Percentiles rank a stretch among this genome's conserved stretches.
phyloP scores from a whole-genome alignment of 352 stramenopile species.

The Globisporangium mamillatum region DNA sequence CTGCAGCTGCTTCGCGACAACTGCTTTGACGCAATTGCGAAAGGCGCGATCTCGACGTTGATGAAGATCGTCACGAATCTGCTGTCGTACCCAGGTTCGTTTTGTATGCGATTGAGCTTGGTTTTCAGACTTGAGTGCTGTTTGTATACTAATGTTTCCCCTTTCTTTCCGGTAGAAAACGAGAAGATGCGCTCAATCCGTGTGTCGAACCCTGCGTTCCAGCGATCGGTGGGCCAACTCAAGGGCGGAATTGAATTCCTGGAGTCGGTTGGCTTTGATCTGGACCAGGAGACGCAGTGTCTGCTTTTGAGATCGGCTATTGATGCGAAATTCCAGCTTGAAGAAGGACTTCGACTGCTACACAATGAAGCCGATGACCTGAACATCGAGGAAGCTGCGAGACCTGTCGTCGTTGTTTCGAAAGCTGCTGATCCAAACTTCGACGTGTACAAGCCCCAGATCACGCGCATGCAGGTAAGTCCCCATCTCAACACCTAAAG shows the following conservation, averaged over 20 bases:
- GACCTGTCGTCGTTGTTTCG: conserved; percentile 47
- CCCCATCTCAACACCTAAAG: neutral
- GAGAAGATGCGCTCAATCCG: conserved; percentile 81
- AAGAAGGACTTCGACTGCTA: conserved; percentile 56
- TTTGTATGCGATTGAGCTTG: neutral
- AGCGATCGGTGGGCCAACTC: conserved; percentile 61
- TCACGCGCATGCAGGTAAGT: conserved; percentile 71
- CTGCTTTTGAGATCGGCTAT: conserved; percentile 32
- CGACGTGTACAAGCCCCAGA: conserved; percentile 82
- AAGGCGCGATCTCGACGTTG: conserved; percentile 55
- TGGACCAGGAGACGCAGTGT: conserved; percentile 45
- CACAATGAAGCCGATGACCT: conserved; percentile 80
- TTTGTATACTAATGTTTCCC: neutral
- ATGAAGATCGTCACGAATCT: conserved; percentile 88
- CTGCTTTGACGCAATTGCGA: conserved; percentile 74
- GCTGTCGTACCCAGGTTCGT: conserved; percentile 73
- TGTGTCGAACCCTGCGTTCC: conserved; percentile 72
- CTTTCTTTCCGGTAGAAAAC: conserved; percentile 44
- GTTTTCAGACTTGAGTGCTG: neutral
- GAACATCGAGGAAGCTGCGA: conserved; percentile 41
- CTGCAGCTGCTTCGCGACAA: conserved; percentile 71
- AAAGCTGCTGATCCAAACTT: conserved; percentile 43
- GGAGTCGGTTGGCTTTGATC: conserved; percentile 56
- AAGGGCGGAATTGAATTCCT: conserved; percentile 76
- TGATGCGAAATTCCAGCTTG: conserved; percentile 30